Conservation (phyloP, 1,139 yeast genomes). For the Hyphopichia wangnamkhiaoensis region DNA sequence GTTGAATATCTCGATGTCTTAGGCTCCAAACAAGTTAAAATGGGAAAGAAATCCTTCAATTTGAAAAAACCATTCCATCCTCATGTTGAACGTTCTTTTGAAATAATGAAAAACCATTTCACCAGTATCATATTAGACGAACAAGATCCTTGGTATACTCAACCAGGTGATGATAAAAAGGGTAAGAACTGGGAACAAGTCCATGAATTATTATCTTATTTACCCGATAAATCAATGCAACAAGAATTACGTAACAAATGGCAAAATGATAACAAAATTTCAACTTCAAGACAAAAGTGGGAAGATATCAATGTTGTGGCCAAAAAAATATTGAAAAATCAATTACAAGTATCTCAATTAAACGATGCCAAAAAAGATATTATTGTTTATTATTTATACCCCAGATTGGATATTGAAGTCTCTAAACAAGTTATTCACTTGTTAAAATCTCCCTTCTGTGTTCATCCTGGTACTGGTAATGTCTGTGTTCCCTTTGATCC, state of each 20-base stretch:
- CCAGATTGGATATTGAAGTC: constrained; percentile 91
- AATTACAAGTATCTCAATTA: constrained; percentile 41
- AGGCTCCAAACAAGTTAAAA: constrained; percentile 47
- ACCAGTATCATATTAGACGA: constrained; percentile 66
- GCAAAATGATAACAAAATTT: constrained; percentile 29
- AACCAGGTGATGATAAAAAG: constrained; percentile 29
- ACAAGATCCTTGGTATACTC: constrained; percentile 76
- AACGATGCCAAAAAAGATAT: constrained; percentile 83
- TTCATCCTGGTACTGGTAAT: constrained; percentile 97
- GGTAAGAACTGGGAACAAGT: constrained; percentile 45
- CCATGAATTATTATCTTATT: constrained; percentile 58
- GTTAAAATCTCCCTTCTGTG: constrained; percentile 95
- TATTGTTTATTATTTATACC: constrained; percentile 79
- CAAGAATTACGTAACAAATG: constrained; percentile 51
- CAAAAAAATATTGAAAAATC: constrained; percentile 44
- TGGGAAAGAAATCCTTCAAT: constrained; percentile 41
- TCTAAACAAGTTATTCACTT: constrained; percentile 88
- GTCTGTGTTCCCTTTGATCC: constrained; percentile 94
- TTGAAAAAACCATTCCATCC: constrained; percentile 88
- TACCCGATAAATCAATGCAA: constrained; percentile 61
- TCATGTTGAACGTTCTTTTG: constrained; percentile 73
- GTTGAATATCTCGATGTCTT: constrained; percentile 82
- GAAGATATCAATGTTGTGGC: constrained; percentile 71
- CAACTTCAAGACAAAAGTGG: constrained; percentile 65
- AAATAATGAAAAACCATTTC: constrained; percentile 64